These are phyloP conservation scores for Bondarzewia mesenterica DNA, from an alignment of 1,284 basidiomycete species.

Conservation along the genomic window DNA sequence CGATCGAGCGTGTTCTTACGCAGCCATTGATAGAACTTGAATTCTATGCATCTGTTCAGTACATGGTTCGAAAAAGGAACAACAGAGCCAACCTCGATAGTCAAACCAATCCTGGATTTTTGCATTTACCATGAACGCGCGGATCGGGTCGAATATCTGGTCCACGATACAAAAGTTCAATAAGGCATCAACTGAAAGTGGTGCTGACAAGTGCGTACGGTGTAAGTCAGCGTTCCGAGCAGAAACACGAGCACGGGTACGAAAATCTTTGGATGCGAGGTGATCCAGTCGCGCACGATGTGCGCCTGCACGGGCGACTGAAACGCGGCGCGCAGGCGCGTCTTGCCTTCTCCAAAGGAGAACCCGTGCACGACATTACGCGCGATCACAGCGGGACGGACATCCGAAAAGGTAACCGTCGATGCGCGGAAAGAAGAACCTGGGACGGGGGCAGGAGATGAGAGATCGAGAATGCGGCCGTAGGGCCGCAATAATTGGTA, in stretches of 20 bases:
- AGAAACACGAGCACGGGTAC: slow-evolving; percentile 84
- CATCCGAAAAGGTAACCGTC: slow-evolving; percentile 50
- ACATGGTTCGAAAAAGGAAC: neutral
- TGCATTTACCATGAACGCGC: slow-evolving; percentile 77
- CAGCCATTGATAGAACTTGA: slow-evolving; percentile 60
- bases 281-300: slow-evolving; percentile 76
- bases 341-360: slow-evolving; percentile 33
- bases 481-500: slow-evolving; percentile 76
- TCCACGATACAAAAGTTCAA: neutral
- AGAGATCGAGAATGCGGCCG: slow-evolving; percentile 70
- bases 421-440: slow-evolving; percentile 64
- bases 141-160: slow-evolving; percentile 88
- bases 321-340: slow-evolving; percentile 62
- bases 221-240: slow-evolving; percentile 83
- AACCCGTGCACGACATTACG: slow-evolving; percentile 82
- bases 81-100: slow-evolving; percentile 41
- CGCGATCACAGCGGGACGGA: slow-evolving; percentile 73
- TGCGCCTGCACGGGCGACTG: slow-evolving; percentile 73
- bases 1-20: slow-evolving; percentile 46
- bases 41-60: too few species aligned
- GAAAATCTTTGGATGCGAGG: slow-evolving; percentile 79
- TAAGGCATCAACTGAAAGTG: neutral
- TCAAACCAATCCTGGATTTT: slow-evolving; percentile 84
- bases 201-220: slow-evolving; percentile 42
- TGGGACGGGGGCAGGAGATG: slow-evolving; percentile 52